phyloP scores from a whole-genome alignment of 1,284 basidiomycete species.

The Cystobasidiaceae sp. region DNA sequence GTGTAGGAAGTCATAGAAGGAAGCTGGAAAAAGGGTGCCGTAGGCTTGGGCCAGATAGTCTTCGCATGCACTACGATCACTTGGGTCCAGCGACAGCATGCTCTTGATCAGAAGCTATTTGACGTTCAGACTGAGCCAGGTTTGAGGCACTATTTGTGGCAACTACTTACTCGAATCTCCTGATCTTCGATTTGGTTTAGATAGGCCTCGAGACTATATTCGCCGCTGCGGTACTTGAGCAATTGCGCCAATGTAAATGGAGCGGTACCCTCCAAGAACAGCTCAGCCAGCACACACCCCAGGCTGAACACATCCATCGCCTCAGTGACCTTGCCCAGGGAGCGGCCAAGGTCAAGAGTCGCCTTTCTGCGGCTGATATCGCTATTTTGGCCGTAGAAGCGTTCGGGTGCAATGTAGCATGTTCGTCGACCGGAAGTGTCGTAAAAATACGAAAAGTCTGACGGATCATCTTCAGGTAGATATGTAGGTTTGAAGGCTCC shows the following conservation, averaged over 20 bases:
- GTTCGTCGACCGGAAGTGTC: slow-evolving; percentile 89
- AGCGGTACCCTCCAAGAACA: slow-evolving; percentile 90
- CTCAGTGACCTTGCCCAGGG: slow-evolving; percentile 80
- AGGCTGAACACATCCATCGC: slow-evolving; percentile 96
- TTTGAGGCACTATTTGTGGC: slow-evolving; percentile 74
- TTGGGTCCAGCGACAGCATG: slow-evolving; percentile 81
- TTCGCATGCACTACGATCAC: slow-evolving; percentile 73
- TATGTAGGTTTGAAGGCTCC: slow-evolving; percentile 89
- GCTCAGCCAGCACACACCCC: slow-evolving; percentile 92
- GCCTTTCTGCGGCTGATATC: slow-evolving; percentile 53
- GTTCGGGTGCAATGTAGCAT: slow-evolving; percentile 93
- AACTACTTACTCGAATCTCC: slow-evolving; percentile 61
- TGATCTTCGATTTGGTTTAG: slow-evolving; percentile 73
- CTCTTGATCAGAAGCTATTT: slow-evolving; percentile 77
- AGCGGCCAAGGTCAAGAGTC: slow-evolving; percentile 50
- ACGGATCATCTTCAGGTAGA: slow-evolving; percentile 91
- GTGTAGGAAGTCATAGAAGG: slow-evolving; percentile 89
- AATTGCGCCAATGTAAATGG: slow-evolving; percentile 92
- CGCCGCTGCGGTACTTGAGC: slow-evolving; percentile 87
- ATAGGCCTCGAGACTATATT: slow-evolving; percentile 58
- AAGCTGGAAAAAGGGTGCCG: slow-evolving; percentile 77
- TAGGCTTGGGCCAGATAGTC: slow-evolving; percentile 71
- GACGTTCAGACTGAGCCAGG: slow-evolving; percentile 35
- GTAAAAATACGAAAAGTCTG: slow-evolving; percentile 97
- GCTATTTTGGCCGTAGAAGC: slow-evolving; percentile 80